Base-by-base conservation (phyloP, 139 green algal species). In the Asterochloris sp. region DNA sequence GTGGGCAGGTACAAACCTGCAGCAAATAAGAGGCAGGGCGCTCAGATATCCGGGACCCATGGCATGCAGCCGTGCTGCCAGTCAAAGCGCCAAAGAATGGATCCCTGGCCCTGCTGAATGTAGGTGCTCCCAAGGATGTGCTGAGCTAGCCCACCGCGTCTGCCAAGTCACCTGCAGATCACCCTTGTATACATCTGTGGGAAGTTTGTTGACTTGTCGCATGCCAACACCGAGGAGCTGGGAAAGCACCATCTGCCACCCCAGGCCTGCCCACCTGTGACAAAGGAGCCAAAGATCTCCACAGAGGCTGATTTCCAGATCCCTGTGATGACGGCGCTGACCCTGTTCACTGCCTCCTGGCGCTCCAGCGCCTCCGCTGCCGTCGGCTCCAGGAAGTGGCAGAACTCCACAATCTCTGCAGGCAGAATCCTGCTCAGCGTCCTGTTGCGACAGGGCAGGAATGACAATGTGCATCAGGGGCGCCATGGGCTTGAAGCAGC, bases 1-100 rank as follows among this genome's bases (percentile, higher is more conserved):
- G 93, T 97, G 13, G 96, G 97, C n/a, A 98, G 91, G 86, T 97
- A 98, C 68, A 99, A 86, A 0, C 94, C 93, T 89, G 84, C 68
- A 68, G 23, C 6, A 69, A 4, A 23, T 6, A 54, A 54, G 38
- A 54, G 38, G 38, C 38, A 54, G 38, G 38, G 6, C 38, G 6
- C 38, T 54, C 38, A 54, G 38, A 54, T 6, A 54, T 54, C 38
- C 38, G 66, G 66, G 21, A 71, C 21, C 19, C 54, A 80, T 10
- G 24, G 23, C 69, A 69, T 47, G 24, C 60, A 54, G 38, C 38
- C 38, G 2, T 54, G 38, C 38, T 6, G 38, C 38, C 38, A 54
- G 38, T 6, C 38, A n/a, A n/a, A n/a, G n/a, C n/a, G n/a, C n/a
- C n/a, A n/a, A n/a, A n/a, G 38, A 2, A 54, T 6, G 6, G 38